Conservation (phyloP, 2,329 filamentous ascomycete genomes). For the Penicillium sp. region DNA sequence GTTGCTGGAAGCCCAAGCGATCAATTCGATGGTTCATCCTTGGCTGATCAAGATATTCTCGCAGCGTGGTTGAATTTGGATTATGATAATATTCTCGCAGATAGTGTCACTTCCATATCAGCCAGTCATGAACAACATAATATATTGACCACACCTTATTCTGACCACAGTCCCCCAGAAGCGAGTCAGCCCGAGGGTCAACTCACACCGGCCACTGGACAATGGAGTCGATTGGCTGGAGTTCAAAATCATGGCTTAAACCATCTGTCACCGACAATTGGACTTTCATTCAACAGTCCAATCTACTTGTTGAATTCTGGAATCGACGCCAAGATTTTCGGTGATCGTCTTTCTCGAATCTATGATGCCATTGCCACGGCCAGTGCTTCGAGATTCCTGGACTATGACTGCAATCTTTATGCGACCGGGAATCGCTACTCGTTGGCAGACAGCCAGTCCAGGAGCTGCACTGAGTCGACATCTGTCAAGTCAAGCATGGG, state of each 20-base stretch:
- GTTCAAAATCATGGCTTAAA: neutral
- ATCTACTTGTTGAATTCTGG: slow-evolving; percentile 26
- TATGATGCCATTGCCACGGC: slow-evolving; percentile 23
- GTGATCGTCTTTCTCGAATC: slow-evolving; percentile 18
- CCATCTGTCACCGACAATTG: neutral
- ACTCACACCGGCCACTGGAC: neutral
- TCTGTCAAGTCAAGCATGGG: neutral
- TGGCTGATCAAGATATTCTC: slow-evolving; percentile 5
- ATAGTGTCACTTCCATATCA: neutral
- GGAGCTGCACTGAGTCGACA: neutral
- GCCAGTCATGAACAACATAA: neutral
- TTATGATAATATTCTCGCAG: neutral
- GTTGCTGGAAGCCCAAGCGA: neutral
- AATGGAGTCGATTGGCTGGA: neutral
- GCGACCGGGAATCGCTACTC: slow-evolving; percentile 17
- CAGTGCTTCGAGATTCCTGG: slow-evolving; percentile 19
- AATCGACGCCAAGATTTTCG: slow-evolving; percentile 19
- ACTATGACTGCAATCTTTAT: slow-evolving; percentile 24
- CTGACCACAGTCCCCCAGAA: neutral
- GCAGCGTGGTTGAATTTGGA: slow-evolving; percentile 15
- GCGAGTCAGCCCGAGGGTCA: neutral
- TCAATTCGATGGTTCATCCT: neutral
- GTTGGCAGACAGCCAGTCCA: slow-evolving; percentile 8
- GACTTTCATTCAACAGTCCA: slow-evolving; percentile 20
- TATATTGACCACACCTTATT: neutral